Conservation (phyloP, 805 yeast species). For the Saccharomycopsis fibuligera region DNA sequence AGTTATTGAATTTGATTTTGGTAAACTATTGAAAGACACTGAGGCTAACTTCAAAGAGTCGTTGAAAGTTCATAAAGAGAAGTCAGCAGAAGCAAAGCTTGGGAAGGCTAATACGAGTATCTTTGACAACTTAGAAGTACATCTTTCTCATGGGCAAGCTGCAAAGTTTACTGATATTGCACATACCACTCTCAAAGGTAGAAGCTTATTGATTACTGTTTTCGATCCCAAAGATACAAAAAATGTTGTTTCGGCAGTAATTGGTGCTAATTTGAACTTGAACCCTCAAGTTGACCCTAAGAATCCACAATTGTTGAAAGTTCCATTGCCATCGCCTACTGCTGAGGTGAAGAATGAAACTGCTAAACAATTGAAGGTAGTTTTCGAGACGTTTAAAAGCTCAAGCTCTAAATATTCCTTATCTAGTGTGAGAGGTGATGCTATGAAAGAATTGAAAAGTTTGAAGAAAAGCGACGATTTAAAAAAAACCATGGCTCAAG, state of each 20-base stretch:
- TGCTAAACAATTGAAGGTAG: constrained; percentile 57
- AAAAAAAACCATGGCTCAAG: constrained; percentile 46
- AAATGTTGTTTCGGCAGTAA: constrained; percentile 60
- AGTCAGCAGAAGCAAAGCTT: constrained; percentile 55
- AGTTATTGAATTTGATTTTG: constrained; percentile 13
- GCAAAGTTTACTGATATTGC: constrained; percentile 58
- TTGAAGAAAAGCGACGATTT: constrained; percentile 54
- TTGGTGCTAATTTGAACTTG: constrained; percentile 63
- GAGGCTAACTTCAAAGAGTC: constrained; percentile 41
- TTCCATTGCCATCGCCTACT: constrained; percentile 70
- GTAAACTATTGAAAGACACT: constrained; percentile 29
- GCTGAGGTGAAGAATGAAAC: constrained; percentile 53
- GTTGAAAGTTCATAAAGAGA: constrained; percentile 46
- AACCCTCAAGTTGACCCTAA: constrained; percentile 74
- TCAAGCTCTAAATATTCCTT: constrained; percentile 43
- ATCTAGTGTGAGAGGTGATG: constrained; percentile 50
- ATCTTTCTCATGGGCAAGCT: constrained; percentile 39
- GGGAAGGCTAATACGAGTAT: constrained; percentile 65
- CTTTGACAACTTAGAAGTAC: constrained; percentile 54
- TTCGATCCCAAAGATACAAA: constrained; percentile 77
- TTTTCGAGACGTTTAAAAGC: constrained; percentile 56
- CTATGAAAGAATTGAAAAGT: constrained; percentile 48
- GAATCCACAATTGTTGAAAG: constrained; percentile 66
- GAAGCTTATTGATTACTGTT: constrained; percentile 69
- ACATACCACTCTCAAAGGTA: constrained; percentile 55